Conservation (phyloP, 208 protist genomes). For the Leishmania martiniquensis region DNA sequence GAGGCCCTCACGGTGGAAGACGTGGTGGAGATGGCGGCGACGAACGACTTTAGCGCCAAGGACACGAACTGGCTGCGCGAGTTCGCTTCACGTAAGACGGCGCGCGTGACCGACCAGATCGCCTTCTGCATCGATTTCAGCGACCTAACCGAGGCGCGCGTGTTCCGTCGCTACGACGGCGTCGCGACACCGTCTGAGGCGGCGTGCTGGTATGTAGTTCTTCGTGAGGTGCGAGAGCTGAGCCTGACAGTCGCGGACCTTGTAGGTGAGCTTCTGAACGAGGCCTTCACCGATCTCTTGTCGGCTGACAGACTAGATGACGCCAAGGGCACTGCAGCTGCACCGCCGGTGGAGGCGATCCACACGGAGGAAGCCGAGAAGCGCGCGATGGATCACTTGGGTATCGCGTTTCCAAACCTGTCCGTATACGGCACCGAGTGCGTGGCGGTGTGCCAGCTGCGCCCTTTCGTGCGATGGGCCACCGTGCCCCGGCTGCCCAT, state of each 20-base stretch:
- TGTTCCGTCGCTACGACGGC: constrained; percentile 42
- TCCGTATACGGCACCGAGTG: constrained; percentile 78
- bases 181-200: background rate
- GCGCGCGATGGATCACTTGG: constrained; percentile 39
- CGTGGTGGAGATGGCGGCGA: constrained; percentile 74
- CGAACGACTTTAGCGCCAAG: constrained; percentile 72
- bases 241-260: constrained; percentile 29
- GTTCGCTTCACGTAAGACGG: constrained; percentile 45
- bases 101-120: constrained; percentile 38
- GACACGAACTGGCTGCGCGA: constrained; percentile 78
- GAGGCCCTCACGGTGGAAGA: constrained; percentile 72
- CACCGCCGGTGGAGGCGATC: constrained; percentile 18
- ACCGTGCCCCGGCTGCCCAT: constrained; percentile 22
- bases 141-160: constrained; percentile 56
- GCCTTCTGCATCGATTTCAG: constrained; percentile 82
- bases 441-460: constrained; percentile 56
- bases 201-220: constrained; percentile 39
- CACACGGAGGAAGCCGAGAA: constrained; percentile 37
- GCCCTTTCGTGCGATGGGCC: constrained; percentile 17
- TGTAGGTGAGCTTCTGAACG: constrained; percentile 23
- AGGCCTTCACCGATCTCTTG: constrained; percentile 8
- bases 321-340: background rate
- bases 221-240: constrained; percentile 35
- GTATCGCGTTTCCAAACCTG: constrained; percentile 69
- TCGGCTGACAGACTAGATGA: background rate